Conservation (phyloP, 345 rosid species). For the Bruguiera gymnorhiza region DNA sequence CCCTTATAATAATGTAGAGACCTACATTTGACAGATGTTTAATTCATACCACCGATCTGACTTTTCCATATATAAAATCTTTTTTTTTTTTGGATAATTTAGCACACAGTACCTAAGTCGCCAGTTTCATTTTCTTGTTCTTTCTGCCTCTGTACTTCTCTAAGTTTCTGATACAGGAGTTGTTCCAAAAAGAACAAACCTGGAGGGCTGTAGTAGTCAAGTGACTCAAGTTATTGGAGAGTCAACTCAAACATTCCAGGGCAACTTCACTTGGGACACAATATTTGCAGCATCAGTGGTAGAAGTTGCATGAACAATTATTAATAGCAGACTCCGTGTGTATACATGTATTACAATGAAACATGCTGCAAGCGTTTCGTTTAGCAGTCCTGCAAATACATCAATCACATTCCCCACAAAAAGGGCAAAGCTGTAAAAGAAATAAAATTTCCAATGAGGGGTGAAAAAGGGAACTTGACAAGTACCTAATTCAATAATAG, state of each 20-base stretch:
- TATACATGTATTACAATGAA: not conserved
- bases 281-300: not conserved
- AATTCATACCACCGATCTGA: no score
- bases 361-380: constrained; percentile 14
- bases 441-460: constrained; percentile 1
- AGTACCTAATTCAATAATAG: constrained; percentile 33
- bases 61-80: no score
- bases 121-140: no score
- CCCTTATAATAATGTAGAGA: no score
- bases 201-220: no score
- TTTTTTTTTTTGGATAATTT: no score
- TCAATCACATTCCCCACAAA: constrained; percentile 6
- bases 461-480: constrained; percentile 4
- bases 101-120: no score
- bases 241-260: not conserved
- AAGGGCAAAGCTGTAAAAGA: not conserved
- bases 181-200: no score
- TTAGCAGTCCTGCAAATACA: constrained; percentile 35
- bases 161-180: no score
- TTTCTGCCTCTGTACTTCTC: no score
- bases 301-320: constrained; percentile 3
- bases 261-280: not conserved
- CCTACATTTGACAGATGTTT: no score
- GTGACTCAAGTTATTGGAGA: not conserved
- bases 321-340: not conserved